Evolutionary conservation across 768 basidiomycete species (phyloP), one percentile per base, ranked within the genome.

Genomic region (Russula emetica): DNA sequence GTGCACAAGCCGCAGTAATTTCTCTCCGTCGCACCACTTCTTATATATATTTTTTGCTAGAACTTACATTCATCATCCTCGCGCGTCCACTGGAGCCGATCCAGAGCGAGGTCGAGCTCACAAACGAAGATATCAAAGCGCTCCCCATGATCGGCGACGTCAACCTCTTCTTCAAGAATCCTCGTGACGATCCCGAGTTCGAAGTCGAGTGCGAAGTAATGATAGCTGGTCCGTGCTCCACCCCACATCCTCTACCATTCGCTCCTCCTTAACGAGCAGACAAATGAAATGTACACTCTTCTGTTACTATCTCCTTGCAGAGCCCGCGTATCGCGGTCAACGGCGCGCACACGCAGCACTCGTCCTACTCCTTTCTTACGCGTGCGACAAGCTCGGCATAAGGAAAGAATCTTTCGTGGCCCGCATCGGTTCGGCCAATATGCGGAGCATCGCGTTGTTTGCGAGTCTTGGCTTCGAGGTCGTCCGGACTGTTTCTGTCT

Each of bases 131-230:
- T 67, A 63, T 69, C 74, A 77, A 69, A 44, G 30, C 74, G 71
- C 70, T 78, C 63, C 82, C 80, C 11, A 94, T 96, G 93, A 77
- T 95, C 22, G 95, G 95, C 36, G 95, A 98, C 72, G 93, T 94
- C 40, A 97, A 97, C 73, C 75, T 97, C 30, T 97, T 97, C 73
- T 75, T 96, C 49, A 87, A 88, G 52, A 85, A 85, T 52, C 67
- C 72, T 20, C 73, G 66, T 36, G 69, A 62, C 11, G 68, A 70
- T 22, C 67, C 67, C 11, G 75, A 75, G 38, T 81, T 83, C 60
- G 86, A 93, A 66, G 90, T 84, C 2, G 95, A 98, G 71, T 83
- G 86, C 30, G 93, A 96, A 73, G 86, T 96, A 64, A 98, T 96
- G 94, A 88, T 96, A 64, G 93, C 94, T 70, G 89, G 91, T 86